Percentiles rank a stretch among this genome's conserved stretches.
Evolutionary conservation across 169 alveolate genomes (phyloP).

Genomic region (Sarcocystis neurona): DNA sequence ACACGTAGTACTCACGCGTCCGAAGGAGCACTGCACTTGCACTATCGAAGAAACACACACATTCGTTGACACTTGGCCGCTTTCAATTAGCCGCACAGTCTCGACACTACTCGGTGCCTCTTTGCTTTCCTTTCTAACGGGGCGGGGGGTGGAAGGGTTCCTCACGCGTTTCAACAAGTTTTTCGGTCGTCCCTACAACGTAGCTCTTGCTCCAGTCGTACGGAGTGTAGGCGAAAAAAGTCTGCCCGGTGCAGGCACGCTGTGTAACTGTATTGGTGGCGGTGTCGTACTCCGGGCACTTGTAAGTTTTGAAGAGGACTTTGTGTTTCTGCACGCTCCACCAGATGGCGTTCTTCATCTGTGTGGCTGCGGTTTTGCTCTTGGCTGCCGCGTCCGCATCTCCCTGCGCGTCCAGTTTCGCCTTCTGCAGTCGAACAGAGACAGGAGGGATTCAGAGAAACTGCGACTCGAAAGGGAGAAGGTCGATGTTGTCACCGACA

Average conservation of each 20-base stretch:
- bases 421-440: neutral
- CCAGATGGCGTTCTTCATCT: constrained; percentile 27
- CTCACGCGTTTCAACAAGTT: neutral
- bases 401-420: neutral
- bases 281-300: neutral
- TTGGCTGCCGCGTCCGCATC: neutral
- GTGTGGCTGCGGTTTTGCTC: neutral
- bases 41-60: no score
- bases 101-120: no score
- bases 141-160: no score
- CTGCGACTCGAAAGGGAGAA: neutral
- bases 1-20: no score
- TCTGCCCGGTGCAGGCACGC: neutral
- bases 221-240: constrained; percentile 13
- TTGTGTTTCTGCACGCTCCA: constrained; percentile 39
- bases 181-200: neutral
- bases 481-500: neutral
- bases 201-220: constrained; percentile 2
- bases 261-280: neutral
- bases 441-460: neutral
- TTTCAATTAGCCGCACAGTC: no score
- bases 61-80: no score
- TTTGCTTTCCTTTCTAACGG: no score
- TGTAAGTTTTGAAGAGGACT: neutral
- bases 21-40: no score